These are phyloP conservation scores for Sporormia fimetaria DNA, from an alignment of 495 filamentous ascomycete genomes.

Conservation along the genomic window DNA sequence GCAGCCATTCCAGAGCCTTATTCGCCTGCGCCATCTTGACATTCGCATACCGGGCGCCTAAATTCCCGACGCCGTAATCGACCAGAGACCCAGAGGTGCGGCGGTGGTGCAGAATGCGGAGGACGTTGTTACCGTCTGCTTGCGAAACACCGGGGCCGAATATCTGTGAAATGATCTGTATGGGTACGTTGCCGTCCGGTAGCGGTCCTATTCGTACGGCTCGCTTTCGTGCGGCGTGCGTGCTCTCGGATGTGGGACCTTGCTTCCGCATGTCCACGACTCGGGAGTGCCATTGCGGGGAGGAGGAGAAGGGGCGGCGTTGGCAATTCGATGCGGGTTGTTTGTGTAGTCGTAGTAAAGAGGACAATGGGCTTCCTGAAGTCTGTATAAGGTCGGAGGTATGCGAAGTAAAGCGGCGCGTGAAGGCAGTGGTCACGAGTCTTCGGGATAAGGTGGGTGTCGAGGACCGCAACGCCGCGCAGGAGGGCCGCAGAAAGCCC, in stretches of 20 bases:
- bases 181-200: slow-evolving; percentile 24
- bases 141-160: slow-evolving; percentile 47
- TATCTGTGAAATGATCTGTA: slow-evolving; percentile 39
- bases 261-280: slow-evolving; percentile 3
- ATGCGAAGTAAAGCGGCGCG: slow-evolving; percentile 9
- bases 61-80: slow-evolving; percentile 38
- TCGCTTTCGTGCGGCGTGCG: slow-evolving; percentile 6
- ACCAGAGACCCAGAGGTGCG: slow-evolving; percentile 61
- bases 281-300: slow-evolving; percentile 2
- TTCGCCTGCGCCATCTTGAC: slow-evolving; percentile 27
- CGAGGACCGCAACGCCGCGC: slow-evolving; percentile 16
- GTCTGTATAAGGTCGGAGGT: neutral
- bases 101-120: slow-evolving; percentile 60
- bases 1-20: slow-evolving; percentile 55
- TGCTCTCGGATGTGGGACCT: neutral
- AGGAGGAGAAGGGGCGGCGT: slow-evolving; percentile 12
- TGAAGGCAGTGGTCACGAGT: slow-evolving; percentile 15
- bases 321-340: neutral
- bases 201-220: slow-evolving; percentile 18
- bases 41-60: slow-evolving; percentile 20
- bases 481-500: slow-evolving; percentile 25
- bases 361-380: neutral
- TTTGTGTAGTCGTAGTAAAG: slow-evolving; percentile 1
- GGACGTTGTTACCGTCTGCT: slow-evolving; percentile 49
- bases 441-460: slow-evolving; percentile 6